These are phyloP conservation scores for Metarhizium sp. DNA, from an alignment of 2,329 filamentous ascomycete species.

Conservation along the genomic window DNA sequence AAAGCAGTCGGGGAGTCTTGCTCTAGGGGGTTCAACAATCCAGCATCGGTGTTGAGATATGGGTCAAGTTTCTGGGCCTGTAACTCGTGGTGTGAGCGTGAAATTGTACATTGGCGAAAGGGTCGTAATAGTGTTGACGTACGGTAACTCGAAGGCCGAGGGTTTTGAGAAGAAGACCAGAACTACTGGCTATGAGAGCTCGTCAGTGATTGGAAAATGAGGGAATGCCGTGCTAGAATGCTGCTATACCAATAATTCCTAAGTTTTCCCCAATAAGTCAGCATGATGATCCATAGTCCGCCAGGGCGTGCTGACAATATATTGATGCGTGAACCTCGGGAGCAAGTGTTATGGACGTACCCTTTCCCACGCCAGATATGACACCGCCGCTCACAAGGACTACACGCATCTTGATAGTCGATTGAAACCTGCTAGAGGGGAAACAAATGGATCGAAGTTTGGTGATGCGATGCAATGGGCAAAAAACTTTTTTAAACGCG, in stretches of 20 bases:
- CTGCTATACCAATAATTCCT: constrained; percentile 7
- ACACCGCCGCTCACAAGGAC: constrained; percentile 31
- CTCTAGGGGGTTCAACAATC: constrained; percentile 20
- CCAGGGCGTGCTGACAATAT: not conserved
- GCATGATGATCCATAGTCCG: not conserved
- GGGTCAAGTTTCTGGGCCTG: constrained; percentile 31
- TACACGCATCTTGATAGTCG: constrained; percentile 15
- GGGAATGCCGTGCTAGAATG: too few species aligned
- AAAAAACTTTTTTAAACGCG: not conserved
- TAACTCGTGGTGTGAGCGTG: not conserved
- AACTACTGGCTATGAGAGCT: constrained; percentile 48
- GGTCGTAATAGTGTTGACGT: not conserved
- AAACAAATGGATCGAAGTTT: not conserved
- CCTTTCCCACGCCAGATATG: constrained; percentile 51
- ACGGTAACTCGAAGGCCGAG: constrained; percentile 16
- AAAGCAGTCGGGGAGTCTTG: constrained; percentile 9
- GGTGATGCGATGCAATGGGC: not conserved
- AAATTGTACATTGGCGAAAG: not conserved
- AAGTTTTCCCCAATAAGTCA: not conserved
- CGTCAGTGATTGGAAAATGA: not conserved
- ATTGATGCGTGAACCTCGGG: not conserved
- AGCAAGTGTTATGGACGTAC: constrained; percentile 24
- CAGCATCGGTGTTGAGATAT: constrained; percentile 32
- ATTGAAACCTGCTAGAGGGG: not conserved
- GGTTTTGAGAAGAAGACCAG: constrained; percentile 42